Percentiles rank a stretch among this genome's conserved stretches.
Conservation (phyloP, 352 stramenopile species). For the Phytophthora cajani region DNA sequence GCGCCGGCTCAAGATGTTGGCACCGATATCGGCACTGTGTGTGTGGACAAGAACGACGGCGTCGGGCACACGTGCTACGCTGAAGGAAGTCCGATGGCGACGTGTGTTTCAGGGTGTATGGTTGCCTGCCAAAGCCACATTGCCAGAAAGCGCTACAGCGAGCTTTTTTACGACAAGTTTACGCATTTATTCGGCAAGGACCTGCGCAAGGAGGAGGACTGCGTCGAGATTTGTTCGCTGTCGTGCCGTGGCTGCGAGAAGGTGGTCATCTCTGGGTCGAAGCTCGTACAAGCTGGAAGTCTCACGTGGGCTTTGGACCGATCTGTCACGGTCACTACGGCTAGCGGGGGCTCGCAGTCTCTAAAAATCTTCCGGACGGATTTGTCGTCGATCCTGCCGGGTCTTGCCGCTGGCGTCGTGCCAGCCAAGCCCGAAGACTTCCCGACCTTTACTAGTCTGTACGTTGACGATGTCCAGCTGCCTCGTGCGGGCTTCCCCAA, state of each 20-base stretch:
- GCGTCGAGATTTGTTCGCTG: conserved; percentile 63
- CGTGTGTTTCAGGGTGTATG: conserved; percentile 71
- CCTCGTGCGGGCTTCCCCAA: conserved; percentile 68
- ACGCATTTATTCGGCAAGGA: conserved; percentile 77
- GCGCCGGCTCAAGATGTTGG: conserved; percentile 21
- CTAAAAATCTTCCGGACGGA: conserved; percentile 58
- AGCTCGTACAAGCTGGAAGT: conserved; percentile 37
- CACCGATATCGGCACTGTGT: conserved; percentile 55
- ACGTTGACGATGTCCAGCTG: conserved; percentile 51
- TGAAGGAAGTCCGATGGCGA: conserved; percentile 37
- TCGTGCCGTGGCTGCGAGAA: conserved; percentile 73
- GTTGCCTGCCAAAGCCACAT: conserved; percentile 51
- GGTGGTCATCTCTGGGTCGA: conserved; percentile 60
- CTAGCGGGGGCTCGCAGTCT: conserved; percentile 14
- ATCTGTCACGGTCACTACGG: conserved; percentile 30
- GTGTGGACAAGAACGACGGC: conserved; percentile 64
- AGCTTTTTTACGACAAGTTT: conserved; percentile 56
- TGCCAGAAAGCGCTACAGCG: conserved; percentile 50
- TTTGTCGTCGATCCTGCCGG: conserved; percentile 53
- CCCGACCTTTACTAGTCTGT: conserved; percentile 55
- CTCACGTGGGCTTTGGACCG: conserved; percentile 54
- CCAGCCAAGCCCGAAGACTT: conserved; percentile 39
- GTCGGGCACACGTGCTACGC: conserved; percentile 73
- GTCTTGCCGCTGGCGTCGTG: conserved; percentile 15
- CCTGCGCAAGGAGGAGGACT: conserved; percentile 73